Percentiles rank a stretch among this genome's conserved stretches.
phyloP scores from a whole-genome alignment of 805 yeast species.

The Starmerella ratchasimensis region DNA sequence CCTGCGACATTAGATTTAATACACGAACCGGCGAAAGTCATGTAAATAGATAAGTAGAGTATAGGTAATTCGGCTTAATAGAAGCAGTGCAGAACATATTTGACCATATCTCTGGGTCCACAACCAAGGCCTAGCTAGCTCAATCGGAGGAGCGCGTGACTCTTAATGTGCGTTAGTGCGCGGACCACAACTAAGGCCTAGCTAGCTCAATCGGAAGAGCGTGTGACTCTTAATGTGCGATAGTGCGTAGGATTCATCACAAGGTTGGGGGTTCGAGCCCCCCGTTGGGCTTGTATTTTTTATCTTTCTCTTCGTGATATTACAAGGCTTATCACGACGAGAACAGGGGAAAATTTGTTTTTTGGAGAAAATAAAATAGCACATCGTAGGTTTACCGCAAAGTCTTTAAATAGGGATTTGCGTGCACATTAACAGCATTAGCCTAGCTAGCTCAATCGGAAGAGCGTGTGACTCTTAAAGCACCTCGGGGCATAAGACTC shows the following conservation, averaged over 20 bases:
- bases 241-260: not conserved
- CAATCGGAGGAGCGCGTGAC: slow-evolving; percentile 2
- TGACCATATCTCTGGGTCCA: no score
- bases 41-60: no score
- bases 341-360: not conserved
- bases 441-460: slow-evolving; percentile 20
- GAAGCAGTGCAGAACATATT: no score
- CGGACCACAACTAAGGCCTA: no score
- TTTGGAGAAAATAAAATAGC: no score
- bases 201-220: slow-evolving; percentile 3
- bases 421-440: not conserved
- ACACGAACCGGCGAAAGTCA: no score
- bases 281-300: slow-evolving; percentile 1
- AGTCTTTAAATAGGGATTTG: no score
- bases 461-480: slow-evolving; percentile 20
- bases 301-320: no score
- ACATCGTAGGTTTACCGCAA: no score
- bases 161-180: not conserved
- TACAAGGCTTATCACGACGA: not conserved
- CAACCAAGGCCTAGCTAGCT: slow-evolving; percentile 2
- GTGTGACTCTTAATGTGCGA: not conserved
- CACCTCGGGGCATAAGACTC: slow-evolving; percentile 10
- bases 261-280: slow-evolving; percentile 3
- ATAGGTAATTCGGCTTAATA: no score
- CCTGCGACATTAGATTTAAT: no score